A percentile compares a stretch with the other conserved stretches of the same genome.
These are phyloP conservation scores for Phytophthora ramorum DNA, from an alignment of 352 stramenopile species.

Conservation along the genomic window DNA sequence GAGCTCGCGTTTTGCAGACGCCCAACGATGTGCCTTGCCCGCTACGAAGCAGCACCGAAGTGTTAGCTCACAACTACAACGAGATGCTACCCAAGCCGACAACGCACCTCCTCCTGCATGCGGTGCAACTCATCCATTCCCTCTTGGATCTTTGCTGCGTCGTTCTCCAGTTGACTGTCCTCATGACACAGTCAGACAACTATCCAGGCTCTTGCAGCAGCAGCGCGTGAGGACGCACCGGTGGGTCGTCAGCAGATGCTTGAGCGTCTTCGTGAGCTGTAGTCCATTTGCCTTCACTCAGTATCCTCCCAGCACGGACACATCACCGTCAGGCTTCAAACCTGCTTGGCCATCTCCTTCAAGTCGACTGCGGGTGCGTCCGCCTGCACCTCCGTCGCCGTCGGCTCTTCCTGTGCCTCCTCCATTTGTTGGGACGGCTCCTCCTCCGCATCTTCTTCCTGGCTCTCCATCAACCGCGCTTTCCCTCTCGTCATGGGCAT, in stretches of 20 bases:
- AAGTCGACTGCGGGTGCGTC: constrained; percentile 31
- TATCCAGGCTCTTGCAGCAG: background rate
- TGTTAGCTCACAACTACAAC: background rate
- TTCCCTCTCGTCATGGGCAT: constrained; percentile 47
- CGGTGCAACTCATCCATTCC: constrained; percentile 66
- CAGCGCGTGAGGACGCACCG: constrained; percentile 17
- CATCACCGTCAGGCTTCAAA: background rate
- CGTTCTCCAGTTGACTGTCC: constrained; percentile 56
- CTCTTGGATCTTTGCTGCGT: constrained; percentile 60
- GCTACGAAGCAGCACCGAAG: constrained; percentile 22
- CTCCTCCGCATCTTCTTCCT: constrained; percentile 31
- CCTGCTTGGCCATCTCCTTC: constrained; percentile 41
- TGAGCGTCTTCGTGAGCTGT: constrained; percentile 41
- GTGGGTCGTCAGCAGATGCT: constrained; percentile 42
- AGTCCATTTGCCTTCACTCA: background rate
- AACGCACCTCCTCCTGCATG: constrained; percentile 59
- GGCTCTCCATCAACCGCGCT: constrained; percentile 40
- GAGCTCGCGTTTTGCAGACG: constrained; percentile 62
- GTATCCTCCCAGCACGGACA: background rate
- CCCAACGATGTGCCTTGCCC: constrained; percentile 44
- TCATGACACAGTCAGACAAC: constrained; percentile 7
- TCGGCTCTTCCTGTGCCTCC: constrained; percentile 22
- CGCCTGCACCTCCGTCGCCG: constrained; percentile 1
- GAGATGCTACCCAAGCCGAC: background rate
- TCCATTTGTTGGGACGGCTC: constrained; percentile 16